phyloP scores from a whole-genome alignment of 305 asterid genomes.

The Stenogyne calaminthoides region DNA sequence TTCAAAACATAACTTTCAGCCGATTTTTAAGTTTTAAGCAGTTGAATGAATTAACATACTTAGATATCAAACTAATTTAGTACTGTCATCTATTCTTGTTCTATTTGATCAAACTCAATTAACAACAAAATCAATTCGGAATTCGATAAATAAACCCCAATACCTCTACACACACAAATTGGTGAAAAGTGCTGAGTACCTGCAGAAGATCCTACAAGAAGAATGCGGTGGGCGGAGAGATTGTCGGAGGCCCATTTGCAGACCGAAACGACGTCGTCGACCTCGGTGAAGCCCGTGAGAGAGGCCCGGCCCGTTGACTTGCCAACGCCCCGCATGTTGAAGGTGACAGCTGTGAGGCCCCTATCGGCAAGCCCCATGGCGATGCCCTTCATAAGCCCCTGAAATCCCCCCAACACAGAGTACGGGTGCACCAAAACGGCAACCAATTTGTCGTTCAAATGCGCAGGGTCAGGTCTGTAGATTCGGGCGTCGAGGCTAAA shows the following conservation, averaged over 20 bases:
- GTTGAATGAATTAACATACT: not conserved
- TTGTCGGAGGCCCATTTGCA: conserved; percentile 65
- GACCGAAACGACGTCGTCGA: conserved; percentile 68
- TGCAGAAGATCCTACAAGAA: conserved; percentile 83
- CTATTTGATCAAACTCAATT: not conserved
- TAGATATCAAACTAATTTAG: not conserved
- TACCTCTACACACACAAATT: no score
- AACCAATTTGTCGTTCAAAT: conserved; percentile 32
- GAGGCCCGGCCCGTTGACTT: conserved; percentile 82
- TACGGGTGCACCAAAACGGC: conserved; percentile 75
- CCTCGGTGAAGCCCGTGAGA: conserved; percentile 69
- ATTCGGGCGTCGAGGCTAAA: conserved; percentile 55
- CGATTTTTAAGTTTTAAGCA: not conserved
- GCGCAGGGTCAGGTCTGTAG: conserved; percentile 43
- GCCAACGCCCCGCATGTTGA: conserved; percentile 80
- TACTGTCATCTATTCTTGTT: not conserved
- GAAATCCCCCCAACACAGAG: conserved; percentile 77
- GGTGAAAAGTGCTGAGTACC: conserved; percentile 33
- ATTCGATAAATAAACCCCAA: not conserved
- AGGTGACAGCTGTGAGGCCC: conserved; percentile 66
- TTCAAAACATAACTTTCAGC: not conserved
- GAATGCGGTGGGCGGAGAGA: conserved; percentile 51
- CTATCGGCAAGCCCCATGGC: conserved; percentile 62
- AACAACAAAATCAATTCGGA: not conserved
- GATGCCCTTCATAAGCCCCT: conserved; percentile 77